Evolutionary conservation across 345 rosid species (phyloP).

Genomic region (Cochlearia excelsa): DNA sequence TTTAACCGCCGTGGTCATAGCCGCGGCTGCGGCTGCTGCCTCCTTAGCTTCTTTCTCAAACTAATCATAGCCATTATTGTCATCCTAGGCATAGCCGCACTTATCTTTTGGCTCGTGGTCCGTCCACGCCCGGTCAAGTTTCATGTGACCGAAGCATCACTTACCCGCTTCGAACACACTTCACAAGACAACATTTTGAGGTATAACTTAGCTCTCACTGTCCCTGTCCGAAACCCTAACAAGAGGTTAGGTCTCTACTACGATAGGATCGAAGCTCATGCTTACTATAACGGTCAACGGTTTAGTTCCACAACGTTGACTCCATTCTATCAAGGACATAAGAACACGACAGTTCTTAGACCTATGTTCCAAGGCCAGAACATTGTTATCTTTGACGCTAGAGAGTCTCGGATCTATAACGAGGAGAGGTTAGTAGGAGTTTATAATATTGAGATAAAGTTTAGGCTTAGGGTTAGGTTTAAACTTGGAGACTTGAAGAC

Average conservation of each 20-base stretch:
- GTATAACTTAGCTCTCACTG: conserved; percentile 44
- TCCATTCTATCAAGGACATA: conserved; percentile 80
- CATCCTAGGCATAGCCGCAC: conserved; percentile 44
- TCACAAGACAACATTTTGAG: conserved; percentile 35
- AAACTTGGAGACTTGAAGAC: conserved; percentile 56
- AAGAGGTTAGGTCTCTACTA: conserved; percentile 54
- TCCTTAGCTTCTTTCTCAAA: conserved; percentile 47
- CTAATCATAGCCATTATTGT: conserved; percentile 40
- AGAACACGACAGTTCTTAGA: conserved; percentile 53
- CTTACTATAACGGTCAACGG: conserved; percentile 44
- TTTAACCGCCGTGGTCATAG: conserved; percentile 47
- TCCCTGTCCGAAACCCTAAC: conserved; percentile 65
- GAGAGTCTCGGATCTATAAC: conserved; percentile 31
- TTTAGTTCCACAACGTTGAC: conserved; percentile 30
- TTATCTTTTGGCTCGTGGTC: conserved; percentile 60
- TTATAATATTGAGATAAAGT: conserved; percentile 52
- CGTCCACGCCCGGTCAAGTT: conserved; percentile 56
- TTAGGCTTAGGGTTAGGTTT: conserved; percentile 57
- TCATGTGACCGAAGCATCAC: conserved; percentile 47
- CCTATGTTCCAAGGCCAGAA: conserved; percentile 45
- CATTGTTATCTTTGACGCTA: conserved; percentile 31
- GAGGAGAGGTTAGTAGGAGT: conserved; percentile 40
- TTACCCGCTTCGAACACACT: conserved; percentile 49
- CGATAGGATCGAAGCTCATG: conserved; percentile 48
- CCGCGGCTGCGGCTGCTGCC: conserved; percentile 58